Conservation (phyloP, 2,329 filamentous ascomycete genomes). For the Lanzia echinophila region DNA sequence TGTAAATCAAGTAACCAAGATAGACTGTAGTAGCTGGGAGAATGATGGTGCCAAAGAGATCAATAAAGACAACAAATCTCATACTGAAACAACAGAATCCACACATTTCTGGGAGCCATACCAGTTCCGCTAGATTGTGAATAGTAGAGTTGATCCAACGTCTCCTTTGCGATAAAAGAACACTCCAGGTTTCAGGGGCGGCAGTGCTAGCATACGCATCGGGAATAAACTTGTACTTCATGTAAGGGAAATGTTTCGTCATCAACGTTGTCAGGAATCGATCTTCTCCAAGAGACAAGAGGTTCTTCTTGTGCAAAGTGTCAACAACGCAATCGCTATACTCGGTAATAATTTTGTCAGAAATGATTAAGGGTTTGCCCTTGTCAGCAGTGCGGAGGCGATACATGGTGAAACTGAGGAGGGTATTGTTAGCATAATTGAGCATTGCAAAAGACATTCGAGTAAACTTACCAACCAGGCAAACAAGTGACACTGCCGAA, state of each 20-base stretch:
- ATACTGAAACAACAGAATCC: conserved; percentile 99
- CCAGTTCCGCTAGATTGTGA: conserved; percentile 88
- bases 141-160: conserved; percentile 99
- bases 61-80: conserved; percentile 93
- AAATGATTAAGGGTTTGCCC: conserved; percentile 89
- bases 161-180: conserved; percentile 93
- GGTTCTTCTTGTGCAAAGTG: conserved; percentile 90
- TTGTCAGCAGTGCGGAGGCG: conserved; percentile 89
- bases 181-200: conserved; percentile 88
- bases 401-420: conserved; percentile 92
- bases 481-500: conserved; percentile 98
- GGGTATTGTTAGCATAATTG: conserved; percentile 32
- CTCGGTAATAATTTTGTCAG: conserved; percentile 78
- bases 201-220: conserved; percentile 92
- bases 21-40: conserved; percentile 85
- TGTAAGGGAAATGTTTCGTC: conserved; percentile 93
- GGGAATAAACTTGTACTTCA: conserved; percentile 94
- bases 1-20: conserved; percentile 80
- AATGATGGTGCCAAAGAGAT: conserved; percentile 87
- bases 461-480: conserved; percentile 80
- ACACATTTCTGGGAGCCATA: conserved; percentile 87
- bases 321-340: conserved; percentile 88
- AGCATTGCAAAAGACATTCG: neutral
- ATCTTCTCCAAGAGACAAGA: conserved; percentile 91
- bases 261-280: conserved; percentile 94